Percentiles rank a stretch among this genome's conserved stretches.
Conservation (phyloP, 169 alveolate species). For the Plasmodium knowlesi region DNA sequence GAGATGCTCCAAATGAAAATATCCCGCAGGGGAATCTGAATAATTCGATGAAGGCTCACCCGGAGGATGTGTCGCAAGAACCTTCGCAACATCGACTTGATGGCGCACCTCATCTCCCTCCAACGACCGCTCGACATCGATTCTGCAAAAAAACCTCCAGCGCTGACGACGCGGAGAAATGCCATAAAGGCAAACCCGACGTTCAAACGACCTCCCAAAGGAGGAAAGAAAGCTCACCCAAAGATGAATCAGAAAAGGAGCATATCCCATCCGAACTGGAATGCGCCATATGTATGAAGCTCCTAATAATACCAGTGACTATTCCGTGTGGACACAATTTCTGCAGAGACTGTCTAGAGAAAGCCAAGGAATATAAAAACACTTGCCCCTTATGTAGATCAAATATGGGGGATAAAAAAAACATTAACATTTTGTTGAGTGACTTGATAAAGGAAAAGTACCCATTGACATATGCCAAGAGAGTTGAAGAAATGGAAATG, state of each 20-base stretch:
- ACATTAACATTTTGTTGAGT: constrained; percentile 70
- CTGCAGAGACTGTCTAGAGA: constrained; percentile 83
- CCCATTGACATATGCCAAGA: constrained; percentile 54
- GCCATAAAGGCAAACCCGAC: background rate
- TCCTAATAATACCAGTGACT: constrained; percentile 82
- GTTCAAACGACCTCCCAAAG: background rate
- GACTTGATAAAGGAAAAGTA: constrained; percentile 74
- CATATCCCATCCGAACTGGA: constrained; percentile 43
- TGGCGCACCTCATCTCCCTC: background rate
- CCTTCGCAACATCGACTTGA: background rate
- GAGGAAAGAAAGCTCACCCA: background rate
- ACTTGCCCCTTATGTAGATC: constrained; percentile 80
- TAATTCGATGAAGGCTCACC: background rate
- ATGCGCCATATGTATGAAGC: constrained; percentile 81
- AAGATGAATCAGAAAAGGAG: background rate
- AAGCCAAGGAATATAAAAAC: constrained; percentile 76
- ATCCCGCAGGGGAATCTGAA: background rate
- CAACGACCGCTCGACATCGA: background rate
- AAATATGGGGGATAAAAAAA: constrained; percentile 60
- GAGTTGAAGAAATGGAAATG: constrained; percentile 56
- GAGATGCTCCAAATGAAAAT: background rate
- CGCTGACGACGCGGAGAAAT: background rate
- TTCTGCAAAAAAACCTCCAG: background rate
- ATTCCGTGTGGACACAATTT: constrained; percentile 87
- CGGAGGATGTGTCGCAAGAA: background rate